Evolutionary conservation across 371 early-diverging fungal genomes (phyloP).

Genomic region (Mortierella sp.): DNA sequence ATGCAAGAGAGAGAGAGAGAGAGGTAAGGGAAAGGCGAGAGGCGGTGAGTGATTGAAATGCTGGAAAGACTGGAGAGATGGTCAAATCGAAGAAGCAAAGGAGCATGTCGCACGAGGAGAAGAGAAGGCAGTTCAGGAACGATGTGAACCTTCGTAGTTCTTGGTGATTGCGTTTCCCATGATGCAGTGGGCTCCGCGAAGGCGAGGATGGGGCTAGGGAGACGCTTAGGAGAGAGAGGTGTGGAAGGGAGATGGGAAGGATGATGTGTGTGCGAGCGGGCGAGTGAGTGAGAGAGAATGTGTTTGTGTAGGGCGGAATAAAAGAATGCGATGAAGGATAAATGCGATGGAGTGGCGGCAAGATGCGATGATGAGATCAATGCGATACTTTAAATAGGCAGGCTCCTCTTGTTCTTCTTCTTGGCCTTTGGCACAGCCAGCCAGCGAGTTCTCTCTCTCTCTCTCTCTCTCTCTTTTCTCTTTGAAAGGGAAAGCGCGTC

Average conservation of each 20-base stretch:
- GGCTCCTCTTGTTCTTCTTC: neutral
- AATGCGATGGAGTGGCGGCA: neutral
- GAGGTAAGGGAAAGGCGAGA: no score
- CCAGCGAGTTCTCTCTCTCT: neutral
- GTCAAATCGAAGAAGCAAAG: neutral
- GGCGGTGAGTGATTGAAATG: neutral
- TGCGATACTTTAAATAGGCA: neutral
- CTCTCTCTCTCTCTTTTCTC: neutral
- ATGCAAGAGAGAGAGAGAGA: neutral
- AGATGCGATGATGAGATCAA: conserved; percentile 8
- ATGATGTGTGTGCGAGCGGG: neutral
- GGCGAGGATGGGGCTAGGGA: neutral
- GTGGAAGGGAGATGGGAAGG: neutral
- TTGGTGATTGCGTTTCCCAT: conserved; percentile 57
- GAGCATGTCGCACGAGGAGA: no score
- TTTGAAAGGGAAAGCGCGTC: neutral
- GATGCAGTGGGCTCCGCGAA: neutral
- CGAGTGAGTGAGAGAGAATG: neutral
- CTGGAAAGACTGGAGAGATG: neutral
- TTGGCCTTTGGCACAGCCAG: neutral
- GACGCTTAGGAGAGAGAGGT: neutral
- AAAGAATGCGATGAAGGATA: neutral
- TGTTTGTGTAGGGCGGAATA: conserved; percentile 2
- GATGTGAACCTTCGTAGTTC: conserved; percentile 48
- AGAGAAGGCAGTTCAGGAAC: neutral